These are phyloP conservation scores for Biscutella laevigata DNA, from an alignment of 441 rosid genomes.

Conservation along the genomic window DNA sequence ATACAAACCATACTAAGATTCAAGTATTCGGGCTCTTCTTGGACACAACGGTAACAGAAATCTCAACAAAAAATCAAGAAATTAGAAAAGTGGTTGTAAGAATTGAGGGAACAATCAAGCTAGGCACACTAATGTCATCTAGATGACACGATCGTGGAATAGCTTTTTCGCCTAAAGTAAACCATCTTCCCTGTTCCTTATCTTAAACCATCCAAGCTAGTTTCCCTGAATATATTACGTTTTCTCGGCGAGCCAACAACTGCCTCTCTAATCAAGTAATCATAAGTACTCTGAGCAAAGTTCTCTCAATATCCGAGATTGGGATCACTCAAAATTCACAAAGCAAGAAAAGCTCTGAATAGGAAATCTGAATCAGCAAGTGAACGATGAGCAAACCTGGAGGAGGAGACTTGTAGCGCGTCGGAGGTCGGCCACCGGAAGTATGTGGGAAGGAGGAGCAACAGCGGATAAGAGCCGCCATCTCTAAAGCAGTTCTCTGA, in stretches of 20 bases:
- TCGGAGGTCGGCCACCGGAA: slow-evolving; percentile 29
- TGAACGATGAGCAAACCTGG: slow-evolving; percentile 30
- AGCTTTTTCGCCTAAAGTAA: not conserved
- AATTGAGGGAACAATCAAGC: not conserved
- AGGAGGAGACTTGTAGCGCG: slow-evolving; percentile 23
- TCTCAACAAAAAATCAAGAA: not conserved
- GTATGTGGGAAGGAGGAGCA: slow-evolving; percentile 34
- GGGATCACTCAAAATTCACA: slow-evolving; percentile 15
- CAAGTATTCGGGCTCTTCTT: not conserved
- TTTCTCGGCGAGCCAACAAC: no score
- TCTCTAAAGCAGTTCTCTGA: slow-evolving; percentile 16
- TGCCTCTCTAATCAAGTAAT: no score
- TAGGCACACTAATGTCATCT: not conserved
- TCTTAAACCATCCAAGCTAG: not conserved
- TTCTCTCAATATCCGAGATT: no score
- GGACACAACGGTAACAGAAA: not conserved
- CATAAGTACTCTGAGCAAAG: no score
- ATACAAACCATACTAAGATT: no score
- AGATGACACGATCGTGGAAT: not conserved
- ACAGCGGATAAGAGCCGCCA: slow-evolving; percentile 52
- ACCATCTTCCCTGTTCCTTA: not conserved
- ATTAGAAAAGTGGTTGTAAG: not conserved
- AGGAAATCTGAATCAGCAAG: not conserved
- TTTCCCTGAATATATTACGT: not conserved
- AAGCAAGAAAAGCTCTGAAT: not conserved